Conservation (phyloP, 768 basidiomycete species). For the Butyriboletus loyo region DNA sequence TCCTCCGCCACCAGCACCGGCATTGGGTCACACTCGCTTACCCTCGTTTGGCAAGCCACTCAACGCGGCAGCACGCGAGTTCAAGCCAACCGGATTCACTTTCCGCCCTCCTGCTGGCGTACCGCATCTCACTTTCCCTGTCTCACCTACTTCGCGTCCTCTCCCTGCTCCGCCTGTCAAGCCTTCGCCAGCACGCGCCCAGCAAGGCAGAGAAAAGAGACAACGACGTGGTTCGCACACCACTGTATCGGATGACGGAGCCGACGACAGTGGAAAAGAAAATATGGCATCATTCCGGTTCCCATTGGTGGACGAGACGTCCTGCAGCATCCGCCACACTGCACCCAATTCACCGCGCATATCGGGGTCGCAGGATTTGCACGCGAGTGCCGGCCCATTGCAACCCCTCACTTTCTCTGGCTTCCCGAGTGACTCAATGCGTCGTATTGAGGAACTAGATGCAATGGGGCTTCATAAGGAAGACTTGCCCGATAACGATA, state of each 20-base stretch:
- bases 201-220: slow-evolving; percentile 81
- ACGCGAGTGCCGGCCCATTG: slow-evolving; percentile 21
- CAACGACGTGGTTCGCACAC: slow-evolving; percentile 53
- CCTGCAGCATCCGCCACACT: slow-evolving; percentile 46
- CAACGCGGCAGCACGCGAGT: slow-evolving; percentile 76
- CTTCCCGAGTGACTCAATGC: slow-evolving; percentile 44
- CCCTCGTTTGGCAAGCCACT: slow-evolving; percentile 63
- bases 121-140: slow-evolving; percentile 49
- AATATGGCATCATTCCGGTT: slow-evolving; percentile 77
- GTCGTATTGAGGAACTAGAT: slow-evolving; percentile 10
- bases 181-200: slow-evolving; percentile 21
- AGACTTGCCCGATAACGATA: slow-evolving; percentile 3
- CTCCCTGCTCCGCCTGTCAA: slow-evolving; percentile 37
- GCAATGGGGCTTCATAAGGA: slow-evolving; percentile 10
- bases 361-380: slow-evolving; percentile 24
- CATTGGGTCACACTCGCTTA: slow-evolving; percentile 35
- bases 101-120: slow-evolving; percentile 71
- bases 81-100: slow-evolving; percentile 74
- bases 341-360: slow-evolving; percentile 40
- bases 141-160: slow-evolving; percentile 34
- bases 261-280: slow-evolving; percentile 51
- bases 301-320: slow-evolving; percentile 53
- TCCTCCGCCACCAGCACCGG: slow-evolving; percentile 38
- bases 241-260: slow-evolving; percentile 31
- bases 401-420: slow-evolving; percentile 64